phyloP scores from a whole-genome alignment of 2,329 filamentous ascomycete species.

The Paramyrothecium sp. region DNA sequence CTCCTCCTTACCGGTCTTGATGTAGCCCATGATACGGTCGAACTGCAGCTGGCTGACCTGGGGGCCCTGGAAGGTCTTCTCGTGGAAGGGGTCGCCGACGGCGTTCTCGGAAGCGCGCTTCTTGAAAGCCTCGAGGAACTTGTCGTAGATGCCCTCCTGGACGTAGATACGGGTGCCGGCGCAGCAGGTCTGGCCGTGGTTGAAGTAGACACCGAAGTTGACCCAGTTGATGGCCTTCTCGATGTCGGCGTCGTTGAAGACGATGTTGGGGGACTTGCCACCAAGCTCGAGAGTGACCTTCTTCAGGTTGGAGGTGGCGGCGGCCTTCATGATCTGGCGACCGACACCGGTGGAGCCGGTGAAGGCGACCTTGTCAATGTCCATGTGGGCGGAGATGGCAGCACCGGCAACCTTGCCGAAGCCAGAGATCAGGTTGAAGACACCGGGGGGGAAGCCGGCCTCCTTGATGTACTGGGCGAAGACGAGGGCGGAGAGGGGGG shows the following conservation, averaged over 20 bases:
- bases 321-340: constrained; percentile 77
- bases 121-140: constrained; percentile 81
- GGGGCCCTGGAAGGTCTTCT: constrained; percentile 82
- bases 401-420: constrained; percentile 78
- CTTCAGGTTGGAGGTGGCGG: constrained; percentile 75
- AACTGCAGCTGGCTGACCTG: constrained; percentile 85
- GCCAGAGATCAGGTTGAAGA: constrained; percentile 75
- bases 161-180: constrained; percentile 83
- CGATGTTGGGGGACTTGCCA: constrained; percentile 78
- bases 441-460: constrained; percentile 76
- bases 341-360: constrained; percentile 75
- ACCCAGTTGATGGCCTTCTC: constrained; percentile 77
- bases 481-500: constrained; percentile 66
- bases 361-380: constrained; percentile 81
- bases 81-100: constrained; percentile 79
- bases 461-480: constrained; percentile 67
- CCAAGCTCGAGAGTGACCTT: constrained; percentile 80
- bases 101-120: constrained; percentile 70
- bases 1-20: constrained; percentile 64
- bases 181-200: constrained; percentile 67
- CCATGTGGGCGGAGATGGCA: constrained; percentile 73
- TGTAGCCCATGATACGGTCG: constrained; percentile 83
- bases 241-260: constrained; percentile 76
- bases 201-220: constrained; percentile 68
- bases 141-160: constrained; percentile 83